These are phyloP conservation scores for Saccharomyces hybrid DNA, from an alignment of 1,139 yeast species.

Conservation along the genomic window DNA sequence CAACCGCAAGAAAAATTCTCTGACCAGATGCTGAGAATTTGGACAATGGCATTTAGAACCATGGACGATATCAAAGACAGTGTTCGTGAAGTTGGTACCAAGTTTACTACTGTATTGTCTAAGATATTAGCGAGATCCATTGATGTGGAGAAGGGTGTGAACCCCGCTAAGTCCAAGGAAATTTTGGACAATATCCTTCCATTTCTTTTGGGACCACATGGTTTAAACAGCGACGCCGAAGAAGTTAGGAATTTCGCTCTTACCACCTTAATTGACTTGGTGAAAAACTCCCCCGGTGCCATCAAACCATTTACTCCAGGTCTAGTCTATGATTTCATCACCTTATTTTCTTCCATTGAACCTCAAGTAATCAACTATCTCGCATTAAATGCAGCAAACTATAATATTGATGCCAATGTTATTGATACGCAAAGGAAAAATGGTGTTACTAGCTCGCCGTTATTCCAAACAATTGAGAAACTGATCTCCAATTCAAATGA, in stretches of 20 bases:
- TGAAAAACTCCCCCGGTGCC: slow-evolving; percentile 53
- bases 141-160: slow-evolving; percentile 30
- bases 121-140: slow-evolving; percentile 54
- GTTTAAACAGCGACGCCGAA: slow-evolving; percentile 76
- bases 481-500: slow-evolving; percentile 55
- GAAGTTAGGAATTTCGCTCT: slow-evolving; percentile 75
- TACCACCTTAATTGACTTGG: slow-evolving; percentile 61
- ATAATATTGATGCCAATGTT: slow-evolving; percentile 60
- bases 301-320: slow-evolving; percentile 63
- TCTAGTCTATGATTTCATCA: slow-evolving; percentile 60
- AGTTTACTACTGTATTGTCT: slow-evolving; percentile 60
- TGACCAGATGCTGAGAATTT: slow-evolving; percentile 52
- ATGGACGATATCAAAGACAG: slow-evolving; percentile 94
- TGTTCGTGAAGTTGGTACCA: slow-evolving; percentile 74
- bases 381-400: slow-evolving; percentile 82
- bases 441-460: slow-evolving; percentile 71
- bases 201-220: slow-evolving; percentile 69
- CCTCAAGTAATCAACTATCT: slow-evolving; percentile 86
- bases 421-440: slow-evolving; percentile 74
- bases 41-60: slow-evolving; percentile 82
- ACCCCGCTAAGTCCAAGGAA: slow-evolving; percentile 40
- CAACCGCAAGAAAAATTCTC: slow-evolving; percentile 50
- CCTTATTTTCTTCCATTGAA: slow-evolving; percentile 77
- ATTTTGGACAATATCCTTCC: slow-evolving; percentile 65
- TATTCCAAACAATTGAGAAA: slow-evolving; percentile 80